Evolutionary conservation across 2,329 filamentous ascomycete genomes (phyloP).

Genomic region (Neospermospora avenae): DNA sequence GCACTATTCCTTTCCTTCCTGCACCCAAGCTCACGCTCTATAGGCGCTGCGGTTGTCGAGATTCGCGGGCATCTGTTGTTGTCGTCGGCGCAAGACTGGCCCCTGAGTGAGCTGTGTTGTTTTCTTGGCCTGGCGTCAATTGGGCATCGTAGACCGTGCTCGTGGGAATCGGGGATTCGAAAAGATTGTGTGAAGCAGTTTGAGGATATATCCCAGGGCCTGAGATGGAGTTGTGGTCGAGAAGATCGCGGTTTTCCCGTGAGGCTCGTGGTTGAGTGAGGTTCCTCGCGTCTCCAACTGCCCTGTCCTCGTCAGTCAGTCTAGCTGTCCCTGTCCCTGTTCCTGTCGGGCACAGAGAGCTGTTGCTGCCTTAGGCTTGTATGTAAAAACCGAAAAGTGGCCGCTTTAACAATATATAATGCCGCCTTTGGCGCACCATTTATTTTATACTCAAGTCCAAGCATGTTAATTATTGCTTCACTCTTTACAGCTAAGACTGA

Average conservation of each 20-base stretch:
- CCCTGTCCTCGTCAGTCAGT: background rate
- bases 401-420: slow-evolving; percentile 45
- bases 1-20: background rate
- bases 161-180: background rate
- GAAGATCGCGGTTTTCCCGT: background rate
- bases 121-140: background rate
- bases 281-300: background rate
- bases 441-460: no score
- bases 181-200: background rate
- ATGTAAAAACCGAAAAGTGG: background rate
- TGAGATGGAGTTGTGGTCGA: background rate
- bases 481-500: no score
- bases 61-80: slow-evolving; percentile 4
- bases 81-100: slow-evolving; percentile 3
- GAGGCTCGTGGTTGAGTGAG: background rate
- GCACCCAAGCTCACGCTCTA: slow-evolving; percentile 11
- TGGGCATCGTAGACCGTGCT: slow-evolving; percentile 1
- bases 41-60: slow-evolving; percentile 12
- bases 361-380: background rate
- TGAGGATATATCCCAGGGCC: background rate
- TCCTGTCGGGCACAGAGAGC: background rate
- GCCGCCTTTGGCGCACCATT: slow-evolving; percentile 53
- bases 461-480: no score
- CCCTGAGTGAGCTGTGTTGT: background rate
- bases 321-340: background rate